A percentile compares a stretch with the other conserved stretches of the same genome.
Conservation (phyloP, 2,329 filamentous ascomycete species). For the Colletotrichum higginsianum region DNA sequence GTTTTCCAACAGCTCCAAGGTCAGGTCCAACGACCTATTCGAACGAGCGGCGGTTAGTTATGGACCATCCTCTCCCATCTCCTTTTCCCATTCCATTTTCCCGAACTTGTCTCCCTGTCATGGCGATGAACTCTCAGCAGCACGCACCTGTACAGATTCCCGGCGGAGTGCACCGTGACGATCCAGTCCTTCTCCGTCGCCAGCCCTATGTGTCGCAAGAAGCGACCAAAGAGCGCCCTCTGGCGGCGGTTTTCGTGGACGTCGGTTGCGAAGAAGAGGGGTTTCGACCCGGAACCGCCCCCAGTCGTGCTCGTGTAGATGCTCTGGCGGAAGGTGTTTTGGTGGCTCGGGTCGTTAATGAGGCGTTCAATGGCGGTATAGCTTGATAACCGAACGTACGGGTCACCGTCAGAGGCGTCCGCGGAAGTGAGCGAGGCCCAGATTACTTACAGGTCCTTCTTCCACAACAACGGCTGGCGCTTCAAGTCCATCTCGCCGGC, state of each 20-base stretch:
- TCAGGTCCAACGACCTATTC: slow-evolving; percentile 56
- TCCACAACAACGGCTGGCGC: no score
- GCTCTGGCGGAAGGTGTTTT: slow-evolving; percentile 55
- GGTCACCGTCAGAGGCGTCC: no score
- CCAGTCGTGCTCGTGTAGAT: slow-evolving; percentile 59
- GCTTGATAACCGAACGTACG: slow-evolving; percentile 43
- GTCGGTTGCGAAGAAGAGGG: slow-evolving; percentile 59
- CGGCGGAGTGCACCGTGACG: slow-evolving; percentile 54
- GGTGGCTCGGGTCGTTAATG: slow-evolving; percentile 49
- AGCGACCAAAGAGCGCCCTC: slow-evolving; percentile 51
- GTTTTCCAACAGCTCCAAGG: slow-evolving; percentile 57
- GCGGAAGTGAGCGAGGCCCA: no score
- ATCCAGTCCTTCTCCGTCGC: slow-evolving; percentile 56
- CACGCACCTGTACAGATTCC: slow-evolving; percentile 56
- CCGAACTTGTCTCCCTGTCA: no score
- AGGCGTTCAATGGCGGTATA: slow-evolving; percentile 54
- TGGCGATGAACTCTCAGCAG: no score
- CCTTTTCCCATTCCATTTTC: neutral
- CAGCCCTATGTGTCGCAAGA: slow-evolving; percentile 50
- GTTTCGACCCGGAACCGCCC: slow-evolving; percentile 52
- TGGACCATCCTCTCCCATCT: neutral
- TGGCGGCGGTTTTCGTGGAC: slow-evolving; percentile 58
- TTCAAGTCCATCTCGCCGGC: no score
- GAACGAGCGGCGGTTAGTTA: no score
- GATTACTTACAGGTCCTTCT: no score